Percentiles rank a stretch among this genome's conserved stretches.
Conservation (phyloP, 2,329 filamentous ascomycete species). For the Pseudofabraea citricarpa region DNA sequence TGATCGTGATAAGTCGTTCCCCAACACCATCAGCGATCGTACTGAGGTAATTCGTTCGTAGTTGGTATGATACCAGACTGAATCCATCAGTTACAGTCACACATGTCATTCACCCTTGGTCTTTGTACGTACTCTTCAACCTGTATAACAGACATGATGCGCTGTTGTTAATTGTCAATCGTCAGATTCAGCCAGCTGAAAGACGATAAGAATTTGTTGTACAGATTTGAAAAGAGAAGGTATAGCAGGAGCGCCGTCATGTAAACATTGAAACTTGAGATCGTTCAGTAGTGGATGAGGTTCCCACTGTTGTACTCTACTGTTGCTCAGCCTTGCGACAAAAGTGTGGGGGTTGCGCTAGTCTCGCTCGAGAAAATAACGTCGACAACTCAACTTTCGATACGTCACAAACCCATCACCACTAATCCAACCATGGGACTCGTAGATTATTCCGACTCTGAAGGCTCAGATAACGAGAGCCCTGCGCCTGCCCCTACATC, state of each 20-base stretch:
- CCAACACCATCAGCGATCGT: slow-evolving; percentile 80
- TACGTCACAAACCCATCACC: neutral
- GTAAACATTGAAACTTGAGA: no score
- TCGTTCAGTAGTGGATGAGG: no score
- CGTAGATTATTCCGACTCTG: slow-evolving; percentile 69
- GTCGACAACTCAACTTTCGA: neutral
- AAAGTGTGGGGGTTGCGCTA: slow-evolving; percentile 5
- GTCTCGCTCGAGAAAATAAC: neutral
- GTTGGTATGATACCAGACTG: slow-evolving; percentile 77
- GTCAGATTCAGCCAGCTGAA: slow-evolving; percentile 2
- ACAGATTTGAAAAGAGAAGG: no score
- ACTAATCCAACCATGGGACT: slow-evolving; percentile 46
- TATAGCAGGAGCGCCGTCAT: no score
- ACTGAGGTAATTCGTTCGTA: slow-evolving; percentile 74
- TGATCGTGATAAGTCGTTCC: slow-evolving; percentile 77
- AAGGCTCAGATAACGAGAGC: slow-evolving; percentile 54
- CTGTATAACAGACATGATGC: slow-evolving; percentile 31
- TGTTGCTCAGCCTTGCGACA: slow-evolving; percentile 11
- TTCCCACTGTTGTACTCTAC: no score
- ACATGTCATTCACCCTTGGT: no score
- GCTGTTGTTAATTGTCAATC: neutral
- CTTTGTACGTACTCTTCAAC: slow-evolving; percentile 31
- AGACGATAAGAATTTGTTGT: neutral
- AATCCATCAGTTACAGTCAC: no score
- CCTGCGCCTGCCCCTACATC: slow-evolving; percentile 27